Percentiles rank a stretch among this genome's conserved stretches.
Conservation (phyloP, 495 filamentous ascomycete genomes). For the Diplogelasinospora grovesii region DNA sequence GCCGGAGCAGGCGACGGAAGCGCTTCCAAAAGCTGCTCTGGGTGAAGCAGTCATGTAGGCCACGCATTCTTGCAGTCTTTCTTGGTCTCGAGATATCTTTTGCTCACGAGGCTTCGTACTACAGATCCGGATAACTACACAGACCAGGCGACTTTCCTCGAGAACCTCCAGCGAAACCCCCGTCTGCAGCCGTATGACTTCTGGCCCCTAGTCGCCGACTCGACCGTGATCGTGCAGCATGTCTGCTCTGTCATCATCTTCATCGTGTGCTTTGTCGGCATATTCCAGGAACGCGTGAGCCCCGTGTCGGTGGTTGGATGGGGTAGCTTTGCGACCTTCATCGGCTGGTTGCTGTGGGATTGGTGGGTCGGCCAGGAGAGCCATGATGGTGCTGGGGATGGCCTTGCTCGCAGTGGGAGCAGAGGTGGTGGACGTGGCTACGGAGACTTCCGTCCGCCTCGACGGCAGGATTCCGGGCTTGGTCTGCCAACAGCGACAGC, state of each 20-base stretch:
- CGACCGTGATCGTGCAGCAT: conserved; percentile 94
- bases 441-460: conserved; percentile 14
- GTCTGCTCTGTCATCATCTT: conserved; percentile 92
- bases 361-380: conserved; percentile 63
- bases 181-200: conserved; percentile 94
- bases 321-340: conserved; percentile 72
- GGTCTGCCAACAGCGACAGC: conserved; percentile 7
- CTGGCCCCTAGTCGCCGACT: conserved; percentile 92
- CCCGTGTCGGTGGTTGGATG: conserved; percentile 81
- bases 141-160: conserved; percentile 90
- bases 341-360: conserved; percentile 91
- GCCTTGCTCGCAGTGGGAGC: conserved; percentile 12
- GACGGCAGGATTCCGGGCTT: conserved; percentile 18
- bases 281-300: conserved; percentile 75
- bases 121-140: conserved; percentile 97
- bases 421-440: conserved; percentile 6
- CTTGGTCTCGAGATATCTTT: neutral
- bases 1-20: conserved; percentile 51
- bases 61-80: conserved; percentile 11
- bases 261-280: conserved; percentile 85
- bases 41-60: conserved; percentile 97
- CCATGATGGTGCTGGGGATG: conserved; percentile 37
- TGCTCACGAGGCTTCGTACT: neutral
- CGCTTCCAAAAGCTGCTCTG: conserved; percentile 94
- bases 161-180: conserved; percentile 92